Evolutionary conservation across 331 rosid species (phyloP), one percentile per base, ranked within the genome.

Genomic region (Acacia concinna): DNA sequence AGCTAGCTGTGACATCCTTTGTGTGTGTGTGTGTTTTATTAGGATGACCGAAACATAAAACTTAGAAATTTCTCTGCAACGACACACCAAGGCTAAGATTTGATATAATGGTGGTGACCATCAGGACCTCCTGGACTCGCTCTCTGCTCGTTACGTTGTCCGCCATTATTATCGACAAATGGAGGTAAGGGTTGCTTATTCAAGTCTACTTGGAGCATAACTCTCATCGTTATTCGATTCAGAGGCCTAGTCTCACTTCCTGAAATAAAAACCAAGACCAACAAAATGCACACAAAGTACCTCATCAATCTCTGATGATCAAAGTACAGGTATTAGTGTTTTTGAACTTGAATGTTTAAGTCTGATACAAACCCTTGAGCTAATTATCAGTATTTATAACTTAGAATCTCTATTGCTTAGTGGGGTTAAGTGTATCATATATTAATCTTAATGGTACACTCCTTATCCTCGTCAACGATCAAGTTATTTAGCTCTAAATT

Each of bases 91-190:
- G 37, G 37, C 40, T 38, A 75, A 8, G 41, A 40, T 18, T 59
- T 41, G 59, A 27, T 40, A 0, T 12, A 7, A 20, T 88, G 87
- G 70, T 92, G 97, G 64, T 73, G 91, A 4, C 81, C 62, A 60
- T 90, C 94, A 41, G 97, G 94, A 65, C 97, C 97, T 28, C 89
- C 97, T 0, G 97, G 97, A 77, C 86, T 87, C 41, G 84, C 28
- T 81, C 92, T 79, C 20, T 68, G 37, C 34, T 60, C 56, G 0
- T 79, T 77, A 75, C 2, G 35, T 15, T 17, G 20, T 28, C 63
- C 88, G 44, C 31, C 75, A 30, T 40, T 57, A 59, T 62, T 57
- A 67, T 68, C 43, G 12, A 15, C 68, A 67, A 76, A 1, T n/a
- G 79, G 57, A 14, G 35, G 80, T 14, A 76, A 76, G 25, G 84